Evolutionary conservation across 2,329 filamentous ascomycete species (phyloP), one percentile per base, ranked within the genome.

Genomic region (Neonectria faginata): DNA sequence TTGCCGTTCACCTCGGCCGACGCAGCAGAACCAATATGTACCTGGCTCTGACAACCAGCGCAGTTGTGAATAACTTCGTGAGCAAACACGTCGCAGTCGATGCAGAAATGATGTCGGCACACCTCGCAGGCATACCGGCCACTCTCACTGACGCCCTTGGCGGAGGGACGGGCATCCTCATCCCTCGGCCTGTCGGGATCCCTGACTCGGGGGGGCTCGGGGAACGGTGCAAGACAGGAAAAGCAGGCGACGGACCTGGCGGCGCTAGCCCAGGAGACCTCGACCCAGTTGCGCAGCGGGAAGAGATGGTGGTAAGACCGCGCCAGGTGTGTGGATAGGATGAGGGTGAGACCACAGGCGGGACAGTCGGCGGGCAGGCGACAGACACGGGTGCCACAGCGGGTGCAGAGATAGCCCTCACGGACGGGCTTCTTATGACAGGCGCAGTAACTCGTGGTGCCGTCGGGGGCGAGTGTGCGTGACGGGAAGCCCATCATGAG

Each of bases 401-500:
- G 88, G 14, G 94, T 96, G 82, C 96, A 99, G 10, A 91, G 84
- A 79, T 98, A 99, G 1, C 96, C 96, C 60, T 96, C 93, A 54
- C 92, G 85, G 20, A 87, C 91, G 16, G 95, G 89, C 67, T 89
- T 89, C 70, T 92, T 93, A 79, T 98, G 95, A 76, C 96, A 99
- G 5, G 94, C 94, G 78, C 96, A 99, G 66, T 96, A 88, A 64
- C 91, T 94, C 57, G 86, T 82, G 5, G 89, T 86, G 25, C 84
- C 84, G 39, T 82, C 83, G 2, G 89, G 85, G 57, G 93, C 92
- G 14, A 96, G 88, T 2, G 91, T 92, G 41, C 94, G 88, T 6
- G 93, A 97, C 0, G 96, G 96, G 75, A 99, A 99, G 5, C 96
- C 96, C 95, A 99, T 99, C 92, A 97, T 97, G 27, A 99, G 87